A percentile compares a stretch with the other conserved stretches of the same genome.
These are phyloP conservation scores for Rhizophagus clarus DNA, from an alignment of 192 early-diverging fungal species.

Conservation along the genomic window DNA sequence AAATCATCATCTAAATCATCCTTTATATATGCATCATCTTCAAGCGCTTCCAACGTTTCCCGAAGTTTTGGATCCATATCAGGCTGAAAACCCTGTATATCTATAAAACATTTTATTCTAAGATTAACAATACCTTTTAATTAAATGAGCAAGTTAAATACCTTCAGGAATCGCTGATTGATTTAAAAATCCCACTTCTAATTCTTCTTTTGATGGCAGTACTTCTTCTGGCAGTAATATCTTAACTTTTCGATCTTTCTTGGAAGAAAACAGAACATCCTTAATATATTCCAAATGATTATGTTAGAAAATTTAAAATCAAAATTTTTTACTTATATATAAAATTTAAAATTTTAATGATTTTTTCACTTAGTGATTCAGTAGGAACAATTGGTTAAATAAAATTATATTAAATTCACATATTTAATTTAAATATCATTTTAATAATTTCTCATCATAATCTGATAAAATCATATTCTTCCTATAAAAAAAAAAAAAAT, in stretches of 20 bases:
- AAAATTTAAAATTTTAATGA: not conserved
- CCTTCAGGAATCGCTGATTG: slow-evolving; percentile 60
- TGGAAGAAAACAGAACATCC: not conserved
- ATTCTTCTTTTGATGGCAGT: slow-evolving; percentile 73
- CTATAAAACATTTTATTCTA: not conserved
- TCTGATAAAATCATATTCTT: not conserved
- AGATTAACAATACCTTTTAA: not conserved
- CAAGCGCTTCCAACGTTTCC: slow-evolving; percentile 89
- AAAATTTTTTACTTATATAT: not conserved
- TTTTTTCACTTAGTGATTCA: not conserved
- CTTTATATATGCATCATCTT: slow-evolving; percentile 88
- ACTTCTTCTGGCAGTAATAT: slow-evolving; percentile 69
- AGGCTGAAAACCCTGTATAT: slow-evolving; percentile 60
- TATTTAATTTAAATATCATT: not conserved
- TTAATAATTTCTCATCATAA: not conserved
- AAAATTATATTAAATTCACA: not conserved
- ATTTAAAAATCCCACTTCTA: slow-evolving; percentile 70
- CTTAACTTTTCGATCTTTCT: slow-evolving; percentile 30
- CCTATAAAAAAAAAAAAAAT: not conserved
- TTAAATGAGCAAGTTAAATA: not conserved
- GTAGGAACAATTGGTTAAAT: slow-evolving; percentile 34
- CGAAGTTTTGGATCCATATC: slow-evolving; percentile 82
- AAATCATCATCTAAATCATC: slow-evolving; percentile 85
- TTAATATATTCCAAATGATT: not conserved
- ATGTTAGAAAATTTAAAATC: not conserved